phyloP scores from a whole-genome alignment of 345 rosid species.

The Aegle marmelos region DNA sequence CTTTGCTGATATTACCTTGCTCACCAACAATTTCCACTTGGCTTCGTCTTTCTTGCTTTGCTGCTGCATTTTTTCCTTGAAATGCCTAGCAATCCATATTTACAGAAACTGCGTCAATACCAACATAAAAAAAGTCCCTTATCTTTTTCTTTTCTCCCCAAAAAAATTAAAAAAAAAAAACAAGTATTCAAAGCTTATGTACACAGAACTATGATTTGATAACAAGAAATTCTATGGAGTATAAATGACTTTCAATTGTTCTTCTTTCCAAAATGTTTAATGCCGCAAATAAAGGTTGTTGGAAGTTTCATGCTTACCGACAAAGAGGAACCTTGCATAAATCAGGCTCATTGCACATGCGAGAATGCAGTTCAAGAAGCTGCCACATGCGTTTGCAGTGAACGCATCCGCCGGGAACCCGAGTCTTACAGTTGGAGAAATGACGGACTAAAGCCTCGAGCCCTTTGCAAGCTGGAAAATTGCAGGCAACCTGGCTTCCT shows the following conservation, averaged over 20 bases:
- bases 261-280: not conserved
- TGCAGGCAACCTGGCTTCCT: slow-evolving; percentile 51
- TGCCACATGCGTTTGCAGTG: slow-evolving; percentile 93
- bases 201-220: not conserved
- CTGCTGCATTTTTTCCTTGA: slow-evolving; percentile 64
- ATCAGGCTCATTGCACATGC: slow-evolving; percentile 68
- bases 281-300: not conserved
- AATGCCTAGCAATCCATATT: slow-evolving; percentile 37
- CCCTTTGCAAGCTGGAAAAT: slow-evolving; percentile 80
- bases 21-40: slow-evolving; percentile 65
- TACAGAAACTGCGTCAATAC: not conserved
- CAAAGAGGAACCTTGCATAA: slow-evolving; percentile 87
- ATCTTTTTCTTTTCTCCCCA: too few relatives aligned
- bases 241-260: not conserved
- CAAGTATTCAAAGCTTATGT: not conserved
- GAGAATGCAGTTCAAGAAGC: slow-evolving; percentile 87
- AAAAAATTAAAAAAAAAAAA: not conserved
- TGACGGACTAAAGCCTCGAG: slow-evolving; percentile 74
- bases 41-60: slow-evolving; percentile 71
- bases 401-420: slow-evolving; percentile 65
- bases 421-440: slow-evolving; percentile 71
- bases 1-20: slow-evolving; percentile 62
- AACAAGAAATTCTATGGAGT: not conserved
- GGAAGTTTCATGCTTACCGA: slow-evolving; percentile 39
- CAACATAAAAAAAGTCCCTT: not conserved